phyloP scores from a whole-genome alignment of 108 stramenopile genomes.

The Skeletonema potamos region DNA sequence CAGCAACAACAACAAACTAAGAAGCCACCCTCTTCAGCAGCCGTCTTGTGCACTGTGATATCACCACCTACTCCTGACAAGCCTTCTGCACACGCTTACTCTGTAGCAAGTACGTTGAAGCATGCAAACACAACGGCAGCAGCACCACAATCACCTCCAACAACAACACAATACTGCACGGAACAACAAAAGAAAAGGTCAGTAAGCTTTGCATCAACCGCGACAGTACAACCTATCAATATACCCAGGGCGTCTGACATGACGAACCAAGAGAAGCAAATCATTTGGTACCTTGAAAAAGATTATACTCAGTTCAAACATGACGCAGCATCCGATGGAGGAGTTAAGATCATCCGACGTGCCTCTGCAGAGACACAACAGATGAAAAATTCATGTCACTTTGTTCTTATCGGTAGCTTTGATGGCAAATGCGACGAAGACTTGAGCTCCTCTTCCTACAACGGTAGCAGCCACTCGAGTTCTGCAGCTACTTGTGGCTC shows the following conservation, averaged over 20 bases:
- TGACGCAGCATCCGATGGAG: conserved; percentile 12
- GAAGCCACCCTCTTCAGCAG: background rate
- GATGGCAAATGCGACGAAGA: background rate
- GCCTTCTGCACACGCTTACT: background rate
- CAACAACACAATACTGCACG: background rate
- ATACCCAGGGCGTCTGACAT: background rate
- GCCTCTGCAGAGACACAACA: background rate
- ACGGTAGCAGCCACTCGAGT: background rate
- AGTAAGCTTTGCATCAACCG: background rate
- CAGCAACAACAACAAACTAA: background rate
- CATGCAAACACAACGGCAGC: background rate
- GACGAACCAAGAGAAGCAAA: background rate
- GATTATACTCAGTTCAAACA: conserved; percentile 19
- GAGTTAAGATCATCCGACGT: conserved; percentile 3
- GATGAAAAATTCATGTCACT: background rate
- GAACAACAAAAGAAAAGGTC: background rate
- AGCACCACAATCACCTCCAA: background rate
- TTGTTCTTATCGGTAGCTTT: conserved; percentile 13
- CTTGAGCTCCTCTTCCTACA: background rate
- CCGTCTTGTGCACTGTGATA: background rate
- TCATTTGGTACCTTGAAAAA: conserved; percentile 16
- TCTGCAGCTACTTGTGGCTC: background rate
- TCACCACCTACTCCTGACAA: background rate
- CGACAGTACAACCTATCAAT: background rate
- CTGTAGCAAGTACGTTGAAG: background rate